Percentiles rank a stretch among this genome's conserved stretches.
phyloP scores from a whole-genome alignment of 352 stramenopile genomes.

The Hyaloperonospora brassicae region DNA sequence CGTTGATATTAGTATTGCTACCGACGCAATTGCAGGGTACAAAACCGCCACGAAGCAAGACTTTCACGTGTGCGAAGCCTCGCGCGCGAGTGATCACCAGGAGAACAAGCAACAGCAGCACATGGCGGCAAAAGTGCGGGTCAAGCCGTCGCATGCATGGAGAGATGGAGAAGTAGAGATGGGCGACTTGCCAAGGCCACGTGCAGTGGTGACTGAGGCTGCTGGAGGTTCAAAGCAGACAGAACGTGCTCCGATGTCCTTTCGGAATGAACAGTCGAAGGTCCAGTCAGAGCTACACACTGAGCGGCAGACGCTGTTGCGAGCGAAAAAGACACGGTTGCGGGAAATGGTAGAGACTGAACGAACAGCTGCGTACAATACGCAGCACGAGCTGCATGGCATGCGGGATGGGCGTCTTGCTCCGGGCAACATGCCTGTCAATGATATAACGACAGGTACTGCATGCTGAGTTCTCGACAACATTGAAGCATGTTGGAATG shows the following conservation, averaged over 20 bases:
- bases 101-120: slow-evolving; percentile 3
- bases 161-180: slow-evolving; percentile 44
- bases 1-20: background rate
- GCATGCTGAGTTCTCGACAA: background rate
- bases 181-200: slow-evolving; percentile 16
- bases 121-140: slow-evolving; percentile 21
- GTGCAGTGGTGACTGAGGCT: background rate
- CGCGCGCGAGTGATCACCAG: slow-evolving; percentile 2
- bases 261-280: slow-evolving; percentile 49
- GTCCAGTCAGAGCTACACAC: slow-evolving; percentile 54
- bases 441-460: slow-evolving; percentile 51
- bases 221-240: slow-evolving; percentile 2
- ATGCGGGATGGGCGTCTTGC: slow-evolving; percentile 12
- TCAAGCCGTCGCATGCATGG: slow-evolving; percentile 63
- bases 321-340: slow-evolving; percentile 70
- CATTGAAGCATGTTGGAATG: background rate
- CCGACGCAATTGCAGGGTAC: slow-evolving; percentile 30
- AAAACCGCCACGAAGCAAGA: slow-evolving; percentile 39
- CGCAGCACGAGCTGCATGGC: slow-evolving; percentile 25
- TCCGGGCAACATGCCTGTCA: slow-evolving; percentile 36
- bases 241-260: slow-evolving; percentile 9
- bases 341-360: slow-evolving; percentile 62
- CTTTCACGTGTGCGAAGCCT: slow-evolving; percentile 52
- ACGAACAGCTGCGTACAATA: slow-evolving; percentile 54
- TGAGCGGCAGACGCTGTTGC: slow-evolving; percentile 47